Conservation (phyloP, 1,139 yeast genomes). For the Suhomyces ambrosiae region DNA sequence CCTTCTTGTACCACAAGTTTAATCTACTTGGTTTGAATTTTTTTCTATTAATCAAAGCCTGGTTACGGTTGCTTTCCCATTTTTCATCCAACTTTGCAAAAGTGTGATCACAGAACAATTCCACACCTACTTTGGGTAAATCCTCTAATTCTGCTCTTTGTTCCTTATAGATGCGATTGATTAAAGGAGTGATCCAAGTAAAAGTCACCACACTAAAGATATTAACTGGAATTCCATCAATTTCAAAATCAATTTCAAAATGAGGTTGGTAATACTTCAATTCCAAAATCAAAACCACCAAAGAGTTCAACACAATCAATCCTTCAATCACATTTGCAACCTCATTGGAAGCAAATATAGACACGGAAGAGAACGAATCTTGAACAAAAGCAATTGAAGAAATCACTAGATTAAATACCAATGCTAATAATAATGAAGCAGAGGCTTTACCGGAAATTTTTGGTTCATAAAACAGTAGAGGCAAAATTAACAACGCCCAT, state of each 20-base stretch:
- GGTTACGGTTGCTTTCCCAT: constrained; percentile 13
- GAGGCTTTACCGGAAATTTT: constrained; percentile 11
- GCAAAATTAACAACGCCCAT: constrained; percentile 6
- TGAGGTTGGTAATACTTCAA: constrained; percentile 19
- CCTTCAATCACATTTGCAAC: constrained; percentile 12
- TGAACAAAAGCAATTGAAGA: constrained; percentile 16
- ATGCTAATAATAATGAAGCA: constrained; percentile 17
- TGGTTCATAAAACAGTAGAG: constrained; percentile 14
- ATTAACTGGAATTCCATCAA: constrained; percentile 18
- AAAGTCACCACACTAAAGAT: constrained; percentile 27
- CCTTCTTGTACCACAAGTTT: constrained; percentile 6
- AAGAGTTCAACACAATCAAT: constrained; percentile 14
- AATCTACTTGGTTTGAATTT: constrained; percentile 7
- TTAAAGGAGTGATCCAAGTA: constrained; percentile 29
- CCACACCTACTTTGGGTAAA: constrained; percentile 18
- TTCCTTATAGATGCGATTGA: constrained; percentile 24
- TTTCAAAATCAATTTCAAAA: constrained; percentile 18
- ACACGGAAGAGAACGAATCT: constrained; percentile 21
- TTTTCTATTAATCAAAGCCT: constrained; percentile 2
- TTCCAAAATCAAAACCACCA: constrained; percentile 19
- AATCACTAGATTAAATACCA: constrained; percentile 12
- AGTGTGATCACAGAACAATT: constrained; percentile 14
- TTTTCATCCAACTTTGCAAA: constrained; percentile 7
- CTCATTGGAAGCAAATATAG: constrained; percentile 16
- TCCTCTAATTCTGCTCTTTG: constrained; percentile 26